Percentiles rank a stretch among this genome's conserved stretches.
Evolutionary conservation across 2,329 filamentous ascomycete species (phyloP).

Genomic region (Elsinoe arachidis): DNA sequence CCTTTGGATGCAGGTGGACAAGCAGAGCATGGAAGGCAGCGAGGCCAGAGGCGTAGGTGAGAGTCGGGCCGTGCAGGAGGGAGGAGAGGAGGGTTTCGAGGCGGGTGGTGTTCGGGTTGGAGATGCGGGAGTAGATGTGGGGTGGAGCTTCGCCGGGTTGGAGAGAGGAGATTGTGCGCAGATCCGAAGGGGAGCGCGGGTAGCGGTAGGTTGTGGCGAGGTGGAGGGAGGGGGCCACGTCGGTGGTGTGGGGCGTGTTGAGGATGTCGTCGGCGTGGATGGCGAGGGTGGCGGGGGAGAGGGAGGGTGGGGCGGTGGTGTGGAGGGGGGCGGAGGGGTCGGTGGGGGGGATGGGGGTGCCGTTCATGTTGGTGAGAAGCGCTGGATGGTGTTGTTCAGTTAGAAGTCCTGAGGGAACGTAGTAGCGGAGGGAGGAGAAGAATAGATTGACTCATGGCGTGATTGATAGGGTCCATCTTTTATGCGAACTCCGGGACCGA

Average conservation of each 20-base stretch:
- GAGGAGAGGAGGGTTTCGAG: conserved; percentile 74
- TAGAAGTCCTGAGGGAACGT: no score
- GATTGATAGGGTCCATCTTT: no score
- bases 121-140: conserved; percentile 77
- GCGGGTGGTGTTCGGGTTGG: conserved; percentile 69
- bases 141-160: conserved; percentile 45
- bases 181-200: conserved; percentile 56
- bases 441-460: no score
- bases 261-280: conserved; percentile 30
- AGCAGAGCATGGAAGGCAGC: conserved; percentile 82
- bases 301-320: conserved; percentile 9
- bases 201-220: conserved; percentile 90
- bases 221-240: conserved; percentile 83
- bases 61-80: conserved; percentile 58
- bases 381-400: no score
- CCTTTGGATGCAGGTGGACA: conserved; percentile 72
- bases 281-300: conserved; percentile 25
- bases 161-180: conserved; percentile 40
- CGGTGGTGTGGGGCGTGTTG: conserved; percentile 35
- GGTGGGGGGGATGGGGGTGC: background rate
- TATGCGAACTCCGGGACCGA: no score
- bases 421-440: no score
- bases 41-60: conserved; percentile 79
- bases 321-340: background rate
- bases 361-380: background rate